A percentile compares a stretch with the other conserved stretches of the same genome.
phyloP scores from a whole-genome alignment of 768 basidiomycete genomes.

The Amanita pseudoporphyria region DNA sequence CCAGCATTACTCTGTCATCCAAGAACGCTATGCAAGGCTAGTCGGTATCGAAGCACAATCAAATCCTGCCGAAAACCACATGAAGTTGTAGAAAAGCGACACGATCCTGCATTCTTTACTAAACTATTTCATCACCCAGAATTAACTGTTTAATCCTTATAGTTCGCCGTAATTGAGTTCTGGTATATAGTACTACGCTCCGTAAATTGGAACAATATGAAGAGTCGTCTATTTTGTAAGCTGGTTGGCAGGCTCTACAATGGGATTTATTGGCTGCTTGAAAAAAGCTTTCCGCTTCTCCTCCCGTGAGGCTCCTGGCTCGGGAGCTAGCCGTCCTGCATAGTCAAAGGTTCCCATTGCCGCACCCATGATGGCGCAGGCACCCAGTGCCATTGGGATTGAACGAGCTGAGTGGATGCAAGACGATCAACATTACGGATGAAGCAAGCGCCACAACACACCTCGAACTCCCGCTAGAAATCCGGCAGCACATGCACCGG shows the following conservation, averaged over 20 bases:
- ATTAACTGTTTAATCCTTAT: background rate
- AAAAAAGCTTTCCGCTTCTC: slow-evolving; percentile 77
- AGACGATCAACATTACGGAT: background rate
- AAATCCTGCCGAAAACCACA: background rate
- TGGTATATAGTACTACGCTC: no score
- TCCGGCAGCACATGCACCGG: slow-evolving; percentile 88
- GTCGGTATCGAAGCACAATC: slow-evolving; percentile 5
- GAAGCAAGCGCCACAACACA: slow-evolving; percentile 16
- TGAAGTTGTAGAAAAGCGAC: no score
- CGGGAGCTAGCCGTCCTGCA: slow-evolving; percentile 53
- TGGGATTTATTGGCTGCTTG: slow-evolving; percentile 49
- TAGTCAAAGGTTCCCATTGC: slow-evolving; percentile 78
- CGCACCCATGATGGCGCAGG: slow-evolving; percentile 71
- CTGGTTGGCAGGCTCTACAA: slow-evolving; percentile 21
- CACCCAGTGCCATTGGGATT: slow-evolving; percentile 69
- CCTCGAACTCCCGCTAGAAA: slow-evolving; percentile 84
- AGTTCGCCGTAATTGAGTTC: background rate
- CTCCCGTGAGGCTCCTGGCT: slow-evolving; percentile 37
- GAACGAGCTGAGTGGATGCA: slow-evolving; percentile 53
- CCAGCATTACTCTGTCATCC: slow-evolving; percentile 30
- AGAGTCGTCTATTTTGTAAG: slow-evolving; percentile 1
- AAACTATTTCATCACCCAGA: background rate
- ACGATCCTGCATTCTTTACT: background rate
- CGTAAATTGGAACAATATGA: no score
- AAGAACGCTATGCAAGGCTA: slow-evolving; percentile 27